Percentiles rank a stretch among this genome's conserved stretches.
Conservation (phyloP, 805 yeast genomes). For the Yarrowia sp. region DNA sequence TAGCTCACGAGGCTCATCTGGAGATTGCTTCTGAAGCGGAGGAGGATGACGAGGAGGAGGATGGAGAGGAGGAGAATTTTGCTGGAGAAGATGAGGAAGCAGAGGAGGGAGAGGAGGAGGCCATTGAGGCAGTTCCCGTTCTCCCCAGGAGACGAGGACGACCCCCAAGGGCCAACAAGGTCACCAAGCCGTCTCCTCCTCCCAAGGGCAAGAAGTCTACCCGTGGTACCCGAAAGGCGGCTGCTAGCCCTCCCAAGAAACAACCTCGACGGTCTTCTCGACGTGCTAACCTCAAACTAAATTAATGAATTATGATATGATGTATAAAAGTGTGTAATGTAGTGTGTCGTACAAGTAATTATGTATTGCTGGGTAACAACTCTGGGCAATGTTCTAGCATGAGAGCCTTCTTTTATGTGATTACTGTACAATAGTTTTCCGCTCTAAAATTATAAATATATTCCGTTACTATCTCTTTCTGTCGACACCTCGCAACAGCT, state of each 20-base stretch:
- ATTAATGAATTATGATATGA: constrained; percentile 12
- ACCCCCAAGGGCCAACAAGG: constrained; percentile 9
- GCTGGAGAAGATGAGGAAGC: background rate
- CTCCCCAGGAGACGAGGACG: constrained; percentile 26
- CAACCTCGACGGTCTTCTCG: constrained; percentile 28
- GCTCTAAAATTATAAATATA: constrained; percentile 12
- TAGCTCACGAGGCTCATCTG: constrained; percentile 24
- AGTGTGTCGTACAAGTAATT: background rate
- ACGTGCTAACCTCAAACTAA: constrained; percentile 15
- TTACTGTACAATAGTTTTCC: no score
- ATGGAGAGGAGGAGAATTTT: background rate
- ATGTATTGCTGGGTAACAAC: no score
- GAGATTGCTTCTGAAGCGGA: constrained; percentile 13
- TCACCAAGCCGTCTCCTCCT: constrained; percentile 10
- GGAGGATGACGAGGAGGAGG: constrained; percentile 1
- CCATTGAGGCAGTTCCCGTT: background rate
- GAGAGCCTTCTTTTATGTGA: no score
- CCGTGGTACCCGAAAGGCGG: background rate
- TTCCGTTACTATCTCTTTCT: constrained; percentile 9
- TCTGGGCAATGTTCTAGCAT: no score
- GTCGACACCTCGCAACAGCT: constrained; percentile 25
- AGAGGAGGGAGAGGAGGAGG: background rate
- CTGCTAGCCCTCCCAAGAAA: background rate
- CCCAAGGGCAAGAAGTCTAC: background rate
- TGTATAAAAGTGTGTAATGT: background rate